Conservation (phyloP, 1,284 basidiomycete genomes). For the Hypsizygus ulmarius region DNA sequence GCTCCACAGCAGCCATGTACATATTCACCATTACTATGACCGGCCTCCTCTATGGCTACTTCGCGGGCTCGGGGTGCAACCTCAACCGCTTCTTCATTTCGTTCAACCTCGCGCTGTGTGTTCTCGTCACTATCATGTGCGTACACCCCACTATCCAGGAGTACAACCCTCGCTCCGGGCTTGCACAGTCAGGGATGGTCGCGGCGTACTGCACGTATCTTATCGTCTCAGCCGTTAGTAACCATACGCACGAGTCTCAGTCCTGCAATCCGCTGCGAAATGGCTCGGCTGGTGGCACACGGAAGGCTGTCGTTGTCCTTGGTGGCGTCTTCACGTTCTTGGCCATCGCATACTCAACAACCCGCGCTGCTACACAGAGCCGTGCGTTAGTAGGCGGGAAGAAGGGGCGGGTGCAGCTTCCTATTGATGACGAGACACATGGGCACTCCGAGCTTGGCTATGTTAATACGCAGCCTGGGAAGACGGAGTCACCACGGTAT, state of each 20-base stretch:
- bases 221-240: conserved; percentile 91
- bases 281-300: conserved; percentile 61
- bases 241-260: conserved; percentile 80
- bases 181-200: conserved; percentile 96
- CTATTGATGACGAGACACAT: conserved; percentile 45
- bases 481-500: conserved; percentile 87
- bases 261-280: conserved; percentile 87
- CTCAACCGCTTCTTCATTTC: conserved; percentile 96
- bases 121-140: conserved; percentile 82
- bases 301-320: conserved; percentile 85
- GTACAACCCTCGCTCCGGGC: conserved; percentile 89
- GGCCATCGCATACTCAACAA: conserved; percentile 97
- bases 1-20: conserved; percentile 91
- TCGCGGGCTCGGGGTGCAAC: conserved; percentile 82
- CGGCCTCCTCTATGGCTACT: conserved; percentile 88
- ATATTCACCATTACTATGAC: conserved; percentile 81
- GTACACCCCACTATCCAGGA: conserved; percentile 90
- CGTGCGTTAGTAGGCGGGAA: conserved; percentile 82
- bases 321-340: conserved; percentile 97
- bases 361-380: conserved; percentile 92
- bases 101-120: conserved; percentile 82
- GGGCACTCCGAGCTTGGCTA: conserved; percentile 66
- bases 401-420: conserved; percentile 65
- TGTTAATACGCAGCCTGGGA: conserved; percentile 83
- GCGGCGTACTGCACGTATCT: conserved; percentile 97